Evolutionary conservation across 2,329 filamentous ascomycete species (phyloP), one percentile per base, ranked within the genome.

Genomic region (Pseudofabraea citricarpa): DNA sequence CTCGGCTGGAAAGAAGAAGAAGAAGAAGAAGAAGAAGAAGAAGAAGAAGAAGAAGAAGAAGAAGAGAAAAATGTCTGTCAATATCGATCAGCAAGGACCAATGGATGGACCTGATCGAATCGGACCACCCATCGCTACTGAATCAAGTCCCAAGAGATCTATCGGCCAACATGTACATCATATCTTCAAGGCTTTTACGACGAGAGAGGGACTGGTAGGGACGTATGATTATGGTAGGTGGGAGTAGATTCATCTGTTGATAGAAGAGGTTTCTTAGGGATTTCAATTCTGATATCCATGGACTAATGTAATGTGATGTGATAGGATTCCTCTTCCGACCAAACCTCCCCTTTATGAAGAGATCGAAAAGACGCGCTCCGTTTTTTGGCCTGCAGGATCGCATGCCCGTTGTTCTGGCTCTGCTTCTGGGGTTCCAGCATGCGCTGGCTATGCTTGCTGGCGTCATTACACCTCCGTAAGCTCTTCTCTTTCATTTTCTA

Each of bases 301-400:
- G n/a, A n/a, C n/a, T n/a, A n/a, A n/a, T n/a, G n/a, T n/a, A n/a
- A n/a, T n/a, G n/a, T n/a, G n/a, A n/a, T n/a, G n/a, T n/a, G n/a
- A n/a, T 35, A 58, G 57, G 47, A 15, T 93, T 90, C 58, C 81
- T 96, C 31, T 95, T 96, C 72, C 58, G 51, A 47, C 61, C 80
- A 1, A 90, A 87, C 53, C 66, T 95, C 18, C 90, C 90, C 0
- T 95, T 95, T 64, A 81, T 93, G 73, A 81, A 77, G 59, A 79
- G 77, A 61, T 56, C 68, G 5, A 62, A 63, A 24, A 65, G 68
- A 50, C 69, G 74, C n/a, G 79, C 84, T 23, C 87, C 87, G 1
- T 93, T 94, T 64, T 93, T 91, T 57, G 87, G 87, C n/a, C 78
- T 91, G 29, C 77, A 91, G 55, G 85, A 90, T 63, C 70, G 68